Percentiles rank a stretch among this genome's conserved stretches.
phyloP scores from a whole-genome alignment of 2,329 filamentous ascomycete genomes.

The Colletotrichum cuscutae region DNA sequence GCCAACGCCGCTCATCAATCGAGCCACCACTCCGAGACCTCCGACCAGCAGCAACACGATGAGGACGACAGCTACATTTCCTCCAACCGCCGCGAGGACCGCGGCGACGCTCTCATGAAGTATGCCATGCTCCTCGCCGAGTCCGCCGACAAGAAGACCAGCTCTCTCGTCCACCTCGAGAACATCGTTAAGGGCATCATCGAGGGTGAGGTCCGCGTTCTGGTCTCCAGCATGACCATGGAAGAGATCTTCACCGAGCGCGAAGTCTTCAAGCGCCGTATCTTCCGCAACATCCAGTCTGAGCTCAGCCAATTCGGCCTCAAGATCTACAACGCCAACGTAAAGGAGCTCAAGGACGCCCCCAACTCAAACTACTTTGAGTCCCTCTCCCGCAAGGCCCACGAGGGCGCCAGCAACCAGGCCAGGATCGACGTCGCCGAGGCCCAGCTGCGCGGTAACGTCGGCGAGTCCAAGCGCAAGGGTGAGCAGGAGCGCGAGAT shows the following conservation, averaged over 20 bases:
- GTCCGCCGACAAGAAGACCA: constrained; percentile 62
- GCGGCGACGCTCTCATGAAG: constrained; percentile 76
- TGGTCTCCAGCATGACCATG: constrained; percentile 92
- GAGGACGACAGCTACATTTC: constrained; percentile 30
- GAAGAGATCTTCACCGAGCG: constrained; percentile 87
- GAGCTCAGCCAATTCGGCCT: constrained; percentile 86
- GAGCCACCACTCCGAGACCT: constrained; percentile 32
- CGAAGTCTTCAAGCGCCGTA: constrained; percentile 80
- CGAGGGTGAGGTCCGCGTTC: constrained; percentile 85
- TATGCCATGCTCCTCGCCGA: constrained; percentile 85
- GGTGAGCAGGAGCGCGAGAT: constrained; percentile 87
- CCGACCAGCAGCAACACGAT: constrained; percentile 29
- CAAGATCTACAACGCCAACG: constrained; percentile 77
- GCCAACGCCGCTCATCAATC: constrained; percentile 48
- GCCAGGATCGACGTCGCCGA: constrained; percentile 75
- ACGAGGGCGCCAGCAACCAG: constrained; percentile 87
- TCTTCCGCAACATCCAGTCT: constrained; percentile 79
- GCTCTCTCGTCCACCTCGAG: constrained; percentile 71
- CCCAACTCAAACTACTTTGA: constrained; percentile 86
- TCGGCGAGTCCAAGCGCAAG: constrained; percentile 81
- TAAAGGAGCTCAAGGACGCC: constrained; percentile 88
- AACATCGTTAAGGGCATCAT: constrained; percentile 92
- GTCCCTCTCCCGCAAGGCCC: constrained; percentile 83
- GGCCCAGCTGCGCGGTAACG: constrained; percentile 73
- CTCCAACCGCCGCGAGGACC: constrained; percentile 55